These are phyloP conservation scores for Talaromyces sp. DNA, from an alignment of 2,329 filamentous ascomycete genomes.

Conservation along the genomic window DNA sequence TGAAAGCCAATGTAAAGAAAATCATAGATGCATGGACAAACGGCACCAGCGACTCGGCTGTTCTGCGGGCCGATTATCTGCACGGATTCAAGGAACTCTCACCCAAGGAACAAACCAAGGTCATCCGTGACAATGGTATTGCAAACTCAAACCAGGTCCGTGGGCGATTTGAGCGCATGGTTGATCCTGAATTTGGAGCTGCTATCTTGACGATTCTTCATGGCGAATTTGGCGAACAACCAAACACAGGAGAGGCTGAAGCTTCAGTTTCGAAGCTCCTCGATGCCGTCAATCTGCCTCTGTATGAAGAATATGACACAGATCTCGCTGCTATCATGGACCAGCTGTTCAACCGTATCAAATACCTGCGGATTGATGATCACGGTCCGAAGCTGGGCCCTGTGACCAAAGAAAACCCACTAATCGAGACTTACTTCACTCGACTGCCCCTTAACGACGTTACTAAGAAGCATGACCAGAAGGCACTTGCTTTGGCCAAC, in stretches of 20 bases:
- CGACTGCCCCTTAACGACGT: constrained; percentile 76
- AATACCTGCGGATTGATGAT: constrained; percentile 90
- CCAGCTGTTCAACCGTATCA: constrained; percentile 90
- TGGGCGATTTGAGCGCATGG: constrained; percentile 72
- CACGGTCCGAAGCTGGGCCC: constrained; percentile 84
- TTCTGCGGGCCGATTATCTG: constrained; percentile 35
- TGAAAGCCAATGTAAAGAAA: constrained; percentile 70
- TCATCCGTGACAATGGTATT: constrained; percentile 69
- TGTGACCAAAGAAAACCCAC: constrained; percentile 73
- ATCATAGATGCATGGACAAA: constrained; percentile 73
- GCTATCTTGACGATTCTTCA: constrained; percentile 68
- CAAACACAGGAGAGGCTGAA: constrained; percentile 50
- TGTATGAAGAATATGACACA: constrained; percentile 88
- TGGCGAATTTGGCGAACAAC: constrained; percentile 65
- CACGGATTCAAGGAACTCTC: constrained; percentile 58
- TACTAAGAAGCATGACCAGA: constrained; percentile 74
- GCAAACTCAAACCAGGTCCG: constrained; percentile 73
- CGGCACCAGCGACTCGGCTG: constrained; percentile 14
- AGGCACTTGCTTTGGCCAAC: constrained; percentile 82
- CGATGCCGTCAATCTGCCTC: constrained; percentile 81
- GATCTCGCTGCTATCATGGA: constrained; percentile 83
- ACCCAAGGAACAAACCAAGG: constrained; percentile 60
- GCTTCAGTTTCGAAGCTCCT: constrained; percentile 63
- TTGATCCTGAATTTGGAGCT: constrained; percentile 72
- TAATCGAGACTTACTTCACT: constrained; percentile 96